Base-by-base conservation (phyloP, 1,139 yeast species). In the Blastobotrys aristatus region DNA sequence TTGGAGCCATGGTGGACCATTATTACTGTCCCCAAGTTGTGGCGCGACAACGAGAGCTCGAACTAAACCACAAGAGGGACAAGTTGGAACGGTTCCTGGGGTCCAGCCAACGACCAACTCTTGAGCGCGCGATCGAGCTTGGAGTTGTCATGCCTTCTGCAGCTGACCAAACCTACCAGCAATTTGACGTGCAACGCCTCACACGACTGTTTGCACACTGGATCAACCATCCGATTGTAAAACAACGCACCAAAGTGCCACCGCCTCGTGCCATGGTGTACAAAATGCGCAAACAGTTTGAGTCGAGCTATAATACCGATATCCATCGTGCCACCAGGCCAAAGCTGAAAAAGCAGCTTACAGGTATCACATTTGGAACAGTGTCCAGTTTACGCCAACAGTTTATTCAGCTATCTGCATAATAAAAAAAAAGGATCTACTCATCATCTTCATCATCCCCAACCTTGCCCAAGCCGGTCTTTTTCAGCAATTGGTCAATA, bases 401-500 rank as follows among this genome's bases (percentile, higher is more conserved):
- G 47, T 57, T 57, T 26, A 16, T 57, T 27, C 32, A 41, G 32
- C 26, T 44, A 7, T 3, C 34, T 11, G 32, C 26, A 17, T 18
- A 22, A 22, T 10, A 37, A 21, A 11, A 16, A 14, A 14, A 37
- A n/a, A 7, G 10, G 7, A 20, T 35, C 3, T 5, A 17, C 16
- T 17, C 31, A 11, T 62, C 58, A 41, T 73, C 76, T 22, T 75
- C 79, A 7, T 75, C 79, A 11, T 71, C 76, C 16, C 70, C 72
- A 50, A 72, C 71, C 58, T 75, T 74, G 55, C 80, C 75, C 38
- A 87, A 79, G 11, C 95, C 96, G 37, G 84, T 73, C 57, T 80
- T 82, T 62, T 81, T 79, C 60, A 92, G 76, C 64, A 90, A 73
- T 43, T 68, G 70, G 57, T 88, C 92, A 56, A 92, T 83, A 56